Percentiles rank a stretch among this genome's conserved stretches.
phyloP scores from a whole-genome alignment of 2,329 filamentous ascomycete species.

The Tolypocladium paradoxum region DNA sequence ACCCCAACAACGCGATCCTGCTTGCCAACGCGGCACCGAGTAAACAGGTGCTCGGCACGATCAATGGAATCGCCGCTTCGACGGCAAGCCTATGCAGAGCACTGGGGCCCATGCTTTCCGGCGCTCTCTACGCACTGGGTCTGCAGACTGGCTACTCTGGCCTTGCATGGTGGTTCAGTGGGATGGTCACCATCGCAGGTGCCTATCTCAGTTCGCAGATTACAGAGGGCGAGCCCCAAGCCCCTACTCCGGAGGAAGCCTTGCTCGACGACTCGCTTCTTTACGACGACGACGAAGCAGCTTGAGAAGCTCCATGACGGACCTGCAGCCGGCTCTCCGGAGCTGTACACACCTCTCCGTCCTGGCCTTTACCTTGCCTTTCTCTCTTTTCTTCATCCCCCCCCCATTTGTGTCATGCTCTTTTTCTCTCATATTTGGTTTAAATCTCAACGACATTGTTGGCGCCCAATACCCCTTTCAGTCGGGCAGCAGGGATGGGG shows the following conservation, averaged over 20 bases:
- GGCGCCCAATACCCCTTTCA: slow-evolving; percentile 6
- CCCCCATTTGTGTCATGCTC: background rate
- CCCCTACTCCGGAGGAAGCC: slow-evolving; percentile 24
- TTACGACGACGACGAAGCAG: slow-evolving; percentile 20
- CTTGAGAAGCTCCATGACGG: slow-evolving; percentile 10
- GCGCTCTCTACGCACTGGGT: slow-evolving; percentile 72
- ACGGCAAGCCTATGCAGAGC: slow-evolving; percentile 82
- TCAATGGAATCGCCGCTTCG: slow-evolving; percentile 87
- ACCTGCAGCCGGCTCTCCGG: background rate
- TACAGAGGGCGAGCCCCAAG: slow-evolving; percentile 46
- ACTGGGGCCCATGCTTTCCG: slow-evolving; percentile 80
- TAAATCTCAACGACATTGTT: background rate
- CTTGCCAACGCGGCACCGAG: slow-evolving; percentile 81
- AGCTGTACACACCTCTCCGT: background rate
- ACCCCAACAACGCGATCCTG: slow-evolving; percentile 82
- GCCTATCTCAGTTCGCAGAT: slow-evolving; percentile 67
- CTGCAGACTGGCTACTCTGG: slow-evolving; percentile 74
- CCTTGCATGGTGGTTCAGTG: slow-evolving; percentile 87
- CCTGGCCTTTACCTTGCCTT: slow-evolving; percentile 1
- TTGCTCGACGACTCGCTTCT: slow-evolving; percentile 20
- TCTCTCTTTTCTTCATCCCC: background rate
- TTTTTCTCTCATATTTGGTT: background rate
- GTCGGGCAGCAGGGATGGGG: background rate
- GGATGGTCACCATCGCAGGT: slow-evolving; percentile 62
- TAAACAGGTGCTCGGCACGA: slow-evolving; percentile 72